A percentile compares a stretch with the other conserved stretches of the same genome.
Evolutionary conservation across 345 rosid genomes (phyloP).

Genomic region (Citrus cavaleriei): DNA sequence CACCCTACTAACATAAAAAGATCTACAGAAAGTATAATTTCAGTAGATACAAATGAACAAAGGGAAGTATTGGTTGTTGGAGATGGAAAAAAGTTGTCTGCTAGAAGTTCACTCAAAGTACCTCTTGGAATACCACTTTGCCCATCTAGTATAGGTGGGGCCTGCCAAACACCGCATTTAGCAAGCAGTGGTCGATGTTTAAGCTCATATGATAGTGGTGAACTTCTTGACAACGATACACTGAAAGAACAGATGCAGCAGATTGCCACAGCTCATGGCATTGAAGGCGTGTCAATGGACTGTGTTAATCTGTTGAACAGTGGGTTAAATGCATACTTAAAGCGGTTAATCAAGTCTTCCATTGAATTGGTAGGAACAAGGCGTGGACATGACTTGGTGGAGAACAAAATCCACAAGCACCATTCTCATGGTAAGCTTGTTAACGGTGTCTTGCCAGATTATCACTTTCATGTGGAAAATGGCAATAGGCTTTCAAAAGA

Average conservation of each 20-base stretch:
- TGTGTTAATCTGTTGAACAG: slow-evolving; percentile 36
- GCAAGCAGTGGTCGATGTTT: slow-evolving; percentile 12
- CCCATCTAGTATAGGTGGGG: slow-evolving; percentile 22
- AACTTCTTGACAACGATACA: slow-evolving; percentile 30
- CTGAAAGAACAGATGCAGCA: slow-evolving; percentile 39
- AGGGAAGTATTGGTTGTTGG: slow-evolving; percentile 15
- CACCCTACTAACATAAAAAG: slow-evolving; percentile 8
- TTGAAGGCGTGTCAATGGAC: slow-evolving; percentile 40
- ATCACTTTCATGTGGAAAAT: slow-evolving; percentile 19
- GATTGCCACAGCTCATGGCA: slow-evolving; percentile 39
- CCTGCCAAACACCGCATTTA: slow-evolving; percentile 15
- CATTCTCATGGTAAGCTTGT: slow-evolving; percentile 21
- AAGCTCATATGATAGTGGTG: slow-evolving; percentile 28
- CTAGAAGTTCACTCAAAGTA: slow-evolving; percentile 26
- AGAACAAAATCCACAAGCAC: slow-evolving; percentile 15
- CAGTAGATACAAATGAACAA: slow-evolving; percentile 19
- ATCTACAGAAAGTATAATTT: slow-evolving; percentile 16
- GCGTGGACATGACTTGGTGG: slow-evolving; percentile 15
- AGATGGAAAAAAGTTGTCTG: slow-evolving; percentile 13
- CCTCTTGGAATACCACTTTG: slow-evolving; percentile 44
- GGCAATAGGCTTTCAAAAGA: slow-evolving; percentile 11
- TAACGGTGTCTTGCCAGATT: slow-evolving; percentile 27
- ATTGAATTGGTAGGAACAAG: slow-evolving; percentile 31
- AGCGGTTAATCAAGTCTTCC: slow-evolving; percentile 42
- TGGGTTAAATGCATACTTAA: slow-evolving; percentile 38